Conservation (phyloP, 805 yeast species). For the Metschnikowia amazonensis region DNA sequence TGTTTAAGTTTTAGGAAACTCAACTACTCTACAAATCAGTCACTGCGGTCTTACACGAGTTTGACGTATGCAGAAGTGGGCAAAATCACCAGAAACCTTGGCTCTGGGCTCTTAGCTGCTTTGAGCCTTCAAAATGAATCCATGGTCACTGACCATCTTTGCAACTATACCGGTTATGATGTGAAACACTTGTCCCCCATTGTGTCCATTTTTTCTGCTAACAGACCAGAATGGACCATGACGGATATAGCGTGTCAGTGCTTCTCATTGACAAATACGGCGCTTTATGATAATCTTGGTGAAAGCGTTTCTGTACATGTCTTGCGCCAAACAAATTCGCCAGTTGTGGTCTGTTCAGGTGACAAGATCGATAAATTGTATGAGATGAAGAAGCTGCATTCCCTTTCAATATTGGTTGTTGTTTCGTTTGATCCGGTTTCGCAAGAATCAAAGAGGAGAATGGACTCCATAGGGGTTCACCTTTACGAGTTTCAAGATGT, state of each 20-base stretch:
- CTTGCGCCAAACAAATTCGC: slow-evolving; percentile 25
- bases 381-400: slow-evolving; percentile 37
- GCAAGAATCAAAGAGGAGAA: neutral
- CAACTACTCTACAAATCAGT: slow-evolving; percentile 27
- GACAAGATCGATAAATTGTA: slow-evolving; percentile 47
- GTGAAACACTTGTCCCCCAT: slow-evolving; percentile 16
- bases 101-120: slow-evolving; percentile 50
- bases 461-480: slow-evolving; percentile 13
- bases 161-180: neutral
- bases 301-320: slow-evolving; percentile 30
- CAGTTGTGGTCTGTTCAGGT: slow-evolving; percentile 35
- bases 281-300: slow-evolving; percentile 40
- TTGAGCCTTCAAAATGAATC: slow-evolving; percentile 19
- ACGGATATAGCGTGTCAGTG: slow-evolving; percentile 33
- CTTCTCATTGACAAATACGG: slow-evolving; percentile 34
- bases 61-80: slow-evolving; percentile 43
- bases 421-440: slow-evolving; percentile 17
- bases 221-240: slow-evolving; percentile 32
- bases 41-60: slow-evolving; percentile 37
- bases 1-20: slow-evolving; percentile 38
- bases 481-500: slow-evolving; percentile 30
- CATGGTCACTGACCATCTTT: slow-evolving; percentile 24
- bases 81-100: slow-evolving; percentile 44
- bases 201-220: slow-evolving; percentile 22
- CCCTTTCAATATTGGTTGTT: slow-evolving; percentile 4